A percentile compares a stretch with the other conserved stretches of the same genome.
These are phyloP conservation scores for Fusarium sp. DNA, from an alignment of 2,329 filamentous ascomycete genomes.

Conservation along the genomic window DNA sequence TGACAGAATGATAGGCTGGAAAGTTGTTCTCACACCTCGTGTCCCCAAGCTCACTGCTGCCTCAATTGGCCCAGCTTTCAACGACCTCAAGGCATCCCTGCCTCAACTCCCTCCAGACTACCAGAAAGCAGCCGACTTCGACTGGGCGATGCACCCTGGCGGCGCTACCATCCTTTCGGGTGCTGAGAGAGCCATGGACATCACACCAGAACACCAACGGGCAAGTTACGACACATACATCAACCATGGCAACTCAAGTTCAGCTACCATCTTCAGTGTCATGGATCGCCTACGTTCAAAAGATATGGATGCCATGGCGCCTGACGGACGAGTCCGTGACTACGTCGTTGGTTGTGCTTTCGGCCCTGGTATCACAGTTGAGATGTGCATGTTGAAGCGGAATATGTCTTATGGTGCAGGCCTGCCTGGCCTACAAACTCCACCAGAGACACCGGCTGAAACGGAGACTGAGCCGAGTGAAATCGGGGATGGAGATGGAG, in stretches of 20 bases:
- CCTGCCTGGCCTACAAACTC: constrained; percentile 56
- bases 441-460: constrained; percentile 65
- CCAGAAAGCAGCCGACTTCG: constrained; percentile 65
- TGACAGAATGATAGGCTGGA: constrained; percentile 61
- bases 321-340: constrained; percentile 59
- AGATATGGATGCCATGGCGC: constrained; percentile 67
- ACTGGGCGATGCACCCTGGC: constrained; percentile 79
- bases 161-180: constrained; percentile 73
- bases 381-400: constrained; percentile 73
- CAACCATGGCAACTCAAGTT: constrained; percentile 74
- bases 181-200: constrained; percentile 65
- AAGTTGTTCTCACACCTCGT: constrained; percentile 69
- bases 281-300: constrained; percentile 67
- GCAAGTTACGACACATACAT: constrained; percentile 77
- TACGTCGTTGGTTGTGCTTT: constrained; percentile 75
- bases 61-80: constrained; percentile 63
- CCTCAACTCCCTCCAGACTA: constrained; percentile 56
- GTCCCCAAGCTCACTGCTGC: constrained; percentile 66
- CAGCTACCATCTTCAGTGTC: constrained; percentile 74
- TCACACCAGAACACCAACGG: constrained; percentile 71
- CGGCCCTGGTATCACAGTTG: constrained; percentile 73
- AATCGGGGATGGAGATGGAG: constrained; percentile 50
- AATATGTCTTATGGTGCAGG: constrained; percentile 26
- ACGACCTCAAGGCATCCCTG: constrained; percentile 60
- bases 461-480: constrained; percentile 62